These are phyloP conservation scores for Jamesozyma jinghongensis DNA, from an alignment of 805 yeast genomes.

Conservation along the genomic window DNA sequence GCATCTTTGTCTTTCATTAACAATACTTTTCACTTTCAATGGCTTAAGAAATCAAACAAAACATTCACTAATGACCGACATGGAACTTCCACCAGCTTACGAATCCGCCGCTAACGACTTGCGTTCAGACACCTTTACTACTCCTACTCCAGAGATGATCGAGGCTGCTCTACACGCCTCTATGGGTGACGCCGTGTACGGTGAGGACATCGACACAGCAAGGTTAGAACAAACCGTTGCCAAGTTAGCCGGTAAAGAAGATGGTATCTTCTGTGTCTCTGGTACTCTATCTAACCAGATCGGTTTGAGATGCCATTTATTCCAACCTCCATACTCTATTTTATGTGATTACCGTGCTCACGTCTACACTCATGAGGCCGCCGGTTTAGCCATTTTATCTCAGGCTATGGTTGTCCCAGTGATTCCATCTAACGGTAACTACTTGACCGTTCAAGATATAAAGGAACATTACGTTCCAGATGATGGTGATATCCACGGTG, in stretches of 20 bases:
- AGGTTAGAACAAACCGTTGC: constrained; percentile 58
- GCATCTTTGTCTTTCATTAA: no score
- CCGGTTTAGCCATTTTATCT: constrained; percentile 80
- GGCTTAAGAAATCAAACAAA: no score
- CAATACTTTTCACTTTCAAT: no score
- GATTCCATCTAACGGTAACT: constrained; percentile 62
- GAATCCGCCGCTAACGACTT: constrained; percentile 38
- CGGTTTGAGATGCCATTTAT: constrained; percentile 64
- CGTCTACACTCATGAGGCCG: constrained; percentile 78
- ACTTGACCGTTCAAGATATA: constrained; percentile 76
- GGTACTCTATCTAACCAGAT: constrained; percentile 90
- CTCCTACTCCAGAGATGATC: constrained; percentile 70
- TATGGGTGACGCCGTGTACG: constrained; percentile 82
- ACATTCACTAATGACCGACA: constrained; percentile 9
- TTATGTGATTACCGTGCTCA: constrained; percentile 83
- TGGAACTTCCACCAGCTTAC: constrained; percentile 23
- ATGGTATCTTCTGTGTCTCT: constrained; percentile 74
- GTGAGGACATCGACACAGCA: constrained; percentile 67
- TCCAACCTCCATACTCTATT: constrained; percentile 68
- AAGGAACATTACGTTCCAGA: constrained; percentile 51
- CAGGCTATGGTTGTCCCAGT: constrained; percentile 90
- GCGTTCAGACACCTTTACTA: constrained; percentile 82
- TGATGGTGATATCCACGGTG: constrained; percentile 77
- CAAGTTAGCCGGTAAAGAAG: constrained; percentile 64
- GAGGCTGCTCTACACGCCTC: constrained; percentile 48